phyloP scores from a whole-genome alignment of 2,329 filamentous ascomycete species.

The Biscogniauxia marginata region DNA sequence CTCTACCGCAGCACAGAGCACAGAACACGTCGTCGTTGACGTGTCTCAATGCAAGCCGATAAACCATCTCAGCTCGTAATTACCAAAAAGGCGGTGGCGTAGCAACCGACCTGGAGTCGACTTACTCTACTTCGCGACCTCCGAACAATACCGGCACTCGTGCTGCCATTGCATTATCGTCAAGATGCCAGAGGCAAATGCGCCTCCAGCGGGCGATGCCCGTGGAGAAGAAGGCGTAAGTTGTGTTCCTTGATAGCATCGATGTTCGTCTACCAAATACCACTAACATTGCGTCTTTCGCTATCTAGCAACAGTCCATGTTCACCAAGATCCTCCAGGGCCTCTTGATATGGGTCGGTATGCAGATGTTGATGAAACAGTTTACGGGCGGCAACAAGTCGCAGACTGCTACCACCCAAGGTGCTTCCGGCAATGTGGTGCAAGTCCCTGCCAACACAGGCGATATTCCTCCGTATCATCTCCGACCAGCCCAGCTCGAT shows the following conservation, averaged over 20 bases:
- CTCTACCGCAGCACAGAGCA: neutral
- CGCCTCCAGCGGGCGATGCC: slow-evolving; percentile 30
- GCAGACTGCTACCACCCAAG: slow-evolving; percentile 46
- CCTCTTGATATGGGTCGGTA: slow-evolving; percentile 55
- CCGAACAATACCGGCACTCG: neutral
- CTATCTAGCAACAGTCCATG: slow-evolving; percentile 32
- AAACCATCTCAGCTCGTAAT: neutral
- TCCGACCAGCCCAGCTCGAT: slow-evolving; percentile 60
- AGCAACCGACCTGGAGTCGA: neutral
- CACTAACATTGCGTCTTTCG: slow-evolving; percentile 14
- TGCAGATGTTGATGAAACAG: slow-evolving; percentile 58
- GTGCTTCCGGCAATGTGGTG: slow-evolving; percentile 52
- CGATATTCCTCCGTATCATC: slow-evolving; percentile 61
- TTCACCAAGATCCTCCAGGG: slow-evolving; percentile 51
- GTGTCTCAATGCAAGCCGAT: neutral
- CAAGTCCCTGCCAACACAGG: slow-evolving; percentile 53
- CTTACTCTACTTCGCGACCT: neutral
- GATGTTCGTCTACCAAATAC: neutral
- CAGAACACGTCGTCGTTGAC: neutral
- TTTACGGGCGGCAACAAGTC: slow-evolving; percentile 48
- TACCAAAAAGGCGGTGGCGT: neutral
- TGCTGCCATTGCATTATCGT: slow-evolving; percentile 7
- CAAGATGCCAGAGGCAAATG: slow-evolving; percentile 35
- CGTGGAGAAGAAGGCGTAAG: slow-evolving; percentile 34
- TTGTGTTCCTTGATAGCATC: slow-evolving; percentile 8